These are phyloP conservation scores for Fagopyrum tataricum DNA, from an alignment of 148 eudicot genomes.

Conservation along the genomic window DNA sequence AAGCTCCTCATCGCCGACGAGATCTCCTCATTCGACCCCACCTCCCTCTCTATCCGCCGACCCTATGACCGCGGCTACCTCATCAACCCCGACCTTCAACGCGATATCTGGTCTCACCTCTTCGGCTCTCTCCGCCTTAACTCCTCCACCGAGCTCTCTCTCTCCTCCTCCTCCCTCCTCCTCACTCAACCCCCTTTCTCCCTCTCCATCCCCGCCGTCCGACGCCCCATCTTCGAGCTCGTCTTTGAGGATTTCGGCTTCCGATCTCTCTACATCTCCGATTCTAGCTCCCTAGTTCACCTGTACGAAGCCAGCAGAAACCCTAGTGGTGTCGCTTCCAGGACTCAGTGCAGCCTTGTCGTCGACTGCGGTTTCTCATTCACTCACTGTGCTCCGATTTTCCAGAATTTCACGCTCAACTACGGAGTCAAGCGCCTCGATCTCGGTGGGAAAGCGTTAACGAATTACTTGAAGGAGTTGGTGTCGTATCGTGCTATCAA, in stretches of 20 bases:
- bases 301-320: slow-evolving; percentile 58
- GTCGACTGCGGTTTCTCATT: slow-evolving; percentile 88
- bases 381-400: slow-evolving; percentile 71
- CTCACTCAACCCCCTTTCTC: slow-evolving; percentile 64
- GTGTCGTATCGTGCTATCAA: slow-evolving; percentile 71
- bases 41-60: slow-evolving; percentile 80
- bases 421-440: slow-evolving; percentile 79
- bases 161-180: slow-evolving; percentile 45
- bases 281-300: slow-evolving; percentile 59
- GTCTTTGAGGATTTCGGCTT: slow-evolving; percentile 80
- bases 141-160: slow-evolving; percentile 16
- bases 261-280: slow-evolving; percentile 48
- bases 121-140: slow-evolving; percentile 35
- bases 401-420: slow-evolving; percentile 69
- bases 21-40: slow-evolving; percentile 52
- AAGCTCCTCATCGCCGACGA: slow-evolving; percentile 49
- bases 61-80: slow-evolving; percentile 88
- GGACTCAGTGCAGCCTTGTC: slow-evolving; percentile 62
- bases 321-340: slow-evolving; percentile 60
- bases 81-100: slow-evolving; percentile 73
- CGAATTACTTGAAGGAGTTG: slow-evolving; percentile 82
- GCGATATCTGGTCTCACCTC: slow-evolving; percentile 77
- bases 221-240: slow-evolving; percentile 50
- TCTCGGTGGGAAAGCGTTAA: slow-evolving; percentile 86
- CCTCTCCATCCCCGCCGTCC: slow-evolving; percentile 42